Evolutionary conservation across 306 rosid genomes (phyloP).

Genomic region (Cicer pinnatifidum): DNA sequence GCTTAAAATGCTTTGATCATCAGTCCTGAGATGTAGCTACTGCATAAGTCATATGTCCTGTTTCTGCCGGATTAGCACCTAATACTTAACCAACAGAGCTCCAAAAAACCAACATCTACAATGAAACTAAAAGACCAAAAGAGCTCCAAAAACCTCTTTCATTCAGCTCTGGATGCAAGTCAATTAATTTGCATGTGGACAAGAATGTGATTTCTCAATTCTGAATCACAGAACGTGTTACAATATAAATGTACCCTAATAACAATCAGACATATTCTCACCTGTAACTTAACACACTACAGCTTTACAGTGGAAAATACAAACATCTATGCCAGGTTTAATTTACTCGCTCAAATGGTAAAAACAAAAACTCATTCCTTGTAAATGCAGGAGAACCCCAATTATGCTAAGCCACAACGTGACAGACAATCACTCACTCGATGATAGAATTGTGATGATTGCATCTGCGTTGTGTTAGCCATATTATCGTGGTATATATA

Average conservation of each 20-base stretch:
- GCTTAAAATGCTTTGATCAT: neutral
- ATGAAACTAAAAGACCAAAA: conserved; percentile 27
- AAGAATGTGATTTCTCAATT: conserved; percentile 42
- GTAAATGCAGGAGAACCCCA: conserved; percentile 4
- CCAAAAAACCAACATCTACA: conserved; percentile 6
- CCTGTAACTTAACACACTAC: conserved; percentile 59
- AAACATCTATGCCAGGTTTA: conserved; percentile 43
- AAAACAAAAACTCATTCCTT: conserved; percentile 30
- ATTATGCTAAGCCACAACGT: conserved; percentile 35
- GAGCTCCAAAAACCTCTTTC: conserved; percentile 20
- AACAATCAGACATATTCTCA: conserved; percentile 50
- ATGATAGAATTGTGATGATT: conserved; percentile 26
- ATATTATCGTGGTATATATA: conserved; percentile 37
- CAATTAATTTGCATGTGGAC: conserved; percentile 40
- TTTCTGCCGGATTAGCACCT: neutral
- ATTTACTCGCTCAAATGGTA: conserved; percentile 41
- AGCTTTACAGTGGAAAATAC: conserved; percentile 63
- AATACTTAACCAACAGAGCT: neutral
- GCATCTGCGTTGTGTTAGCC: conserved; percentile 45
- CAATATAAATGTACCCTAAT: conserved; percentile 43
- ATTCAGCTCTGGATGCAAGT: conserved; percentile 39
- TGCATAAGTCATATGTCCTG: neutral
- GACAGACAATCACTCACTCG: conserved; percentile 26
- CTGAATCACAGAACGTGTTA: conserved; percentile 49
- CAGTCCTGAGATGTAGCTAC: neutral